phyloP scores from a whole-genome alignment of 768 basidiomycete genomes.

The Kwoniella newhampshirensis region DNA sequence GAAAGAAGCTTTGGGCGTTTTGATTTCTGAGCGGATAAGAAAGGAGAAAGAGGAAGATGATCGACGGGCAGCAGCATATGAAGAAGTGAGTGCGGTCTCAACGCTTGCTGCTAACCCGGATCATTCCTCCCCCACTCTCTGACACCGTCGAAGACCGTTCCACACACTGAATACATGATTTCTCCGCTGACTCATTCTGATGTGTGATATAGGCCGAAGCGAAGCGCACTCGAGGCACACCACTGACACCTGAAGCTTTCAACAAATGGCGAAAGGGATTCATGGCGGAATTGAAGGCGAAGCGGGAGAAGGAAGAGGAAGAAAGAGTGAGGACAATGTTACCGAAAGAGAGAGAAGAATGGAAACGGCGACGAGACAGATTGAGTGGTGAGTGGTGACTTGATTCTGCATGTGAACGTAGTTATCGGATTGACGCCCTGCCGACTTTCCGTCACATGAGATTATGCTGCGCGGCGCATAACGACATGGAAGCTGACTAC shows the following conservation, averaged over 20 bases:
- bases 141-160: not conserved
- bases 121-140: no score
- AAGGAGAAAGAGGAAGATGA: constrained; percentile 67
- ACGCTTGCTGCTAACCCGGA: no score
- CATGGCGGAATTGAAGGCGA: constrained; percentile 65
- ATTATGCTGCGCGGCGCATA: no score
- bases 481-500: not conserved
- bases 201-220: constrained; percentile 73
- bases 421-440: no score
- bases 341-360: constrained; percentile 82
- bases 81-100: constrained; percentile 62
- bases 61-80: constrained; percentile 69
- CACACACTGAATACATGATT: no score
- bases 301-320: constrained; percentile 71
- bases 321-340: constrained; percentile 69
- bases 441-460: no score
- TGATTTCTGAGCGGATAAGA: constrained; percentile 64
- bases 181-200: constrained; percentile 2
- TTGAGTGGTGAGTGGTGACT: constrained; percentile 66
- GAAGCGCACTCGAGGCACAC: constrained; percentile 83
- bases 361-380: constrained; percentile 64
- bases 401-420: no score
- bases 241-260: constrained; percentile 80
- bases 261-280: constrained; percentile 76
- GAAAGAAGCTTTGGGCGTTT: constrained; percentile 68